Conservation (phyloP, 2,329 filamentous ascomycete species). For the Fusarium protoensiforme region DNA sequence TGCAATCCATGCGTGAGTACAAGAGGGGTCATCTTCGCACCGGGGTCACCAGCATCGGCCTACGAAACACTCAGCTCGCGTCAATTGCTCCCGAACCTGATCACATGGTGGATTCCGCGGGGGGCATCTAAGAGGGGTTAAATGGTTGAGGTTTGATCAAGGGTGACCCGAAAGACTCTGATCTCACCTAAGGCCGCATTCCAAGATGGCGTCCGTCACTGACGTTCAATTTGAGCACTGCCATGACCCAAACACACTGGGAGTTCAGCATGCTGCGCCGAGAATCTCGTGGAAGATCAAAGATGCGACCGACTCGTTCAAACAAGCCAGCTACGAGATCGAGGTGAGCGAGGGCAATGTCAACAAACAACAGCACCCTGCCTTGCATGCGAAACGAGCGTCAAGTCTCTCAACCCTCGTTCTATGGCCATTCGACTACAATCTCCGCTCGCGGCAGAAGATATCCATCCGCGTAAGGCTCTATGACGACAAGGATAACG, state of each 20-base stretch:
- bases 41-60: background rate
- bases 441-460: constrained; percentile 13
- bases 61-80: background rate
- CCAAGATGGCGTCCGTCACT: background rate
- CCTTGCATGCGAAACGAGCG: background rate
- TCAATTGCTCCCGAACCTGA: background rate
- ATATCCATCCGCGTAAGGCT: constrained; percentile 21
- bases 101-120: background rate
- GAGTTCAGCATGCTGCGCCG: constrained; percentile 7
- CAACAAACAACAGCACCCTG: background rate
- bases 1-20: background rate
- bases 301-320: background rate
- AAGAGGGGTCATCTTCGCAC: background rate
- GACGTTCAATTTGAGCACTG: constrained; percentile 23
- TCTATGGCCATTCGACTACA: constrained; percentile 15
- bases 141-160: background rate
- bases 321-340: constrained; percentile 22
- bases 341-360: constrained; percentile 6
- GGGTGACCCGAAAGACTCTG: background rate
- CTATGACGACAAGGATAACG: background rate
- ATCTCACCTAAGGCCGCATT: no score
- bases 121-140: background rate
- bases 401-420: constrained; percentile 6
- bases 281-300: constrained; percentile 26
- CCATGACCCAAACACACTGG: constrained; percentile 3